A percentile compares a stretch with the other conserved stretches of the same genome.
Evolutionary conservation across 257 asterid genomes (phyloP).

Genomic region (Knoxia roxburghii): DNA sequence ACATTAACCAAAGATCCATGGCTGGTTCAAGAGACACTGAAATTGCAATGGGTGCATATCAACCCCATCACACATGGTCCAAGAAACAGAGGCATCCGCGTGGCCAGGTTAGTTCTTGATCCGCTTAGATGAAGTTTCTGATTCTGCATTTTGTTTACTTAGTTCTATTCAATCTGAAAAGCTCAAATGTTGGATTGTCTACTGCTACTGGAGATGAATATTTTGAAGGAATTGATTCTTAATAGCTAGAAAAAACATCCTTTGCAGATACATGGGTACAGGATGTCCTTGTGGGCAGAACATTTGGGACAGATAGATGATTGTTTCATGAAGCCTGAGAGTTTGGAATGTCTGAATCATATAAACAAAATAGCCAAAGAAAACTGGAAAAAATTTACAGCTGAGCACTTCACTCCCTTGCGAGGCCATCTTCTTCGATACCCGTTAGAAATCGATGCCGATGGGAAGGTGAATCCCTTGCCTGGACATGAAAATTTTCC

Average conservation of each 20-base stretch:
- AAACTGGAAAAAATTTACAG: constrained; percentile 56
- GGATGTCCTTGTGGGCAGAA: constrained; percentile 88
- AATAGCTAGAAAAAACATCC: neutral
- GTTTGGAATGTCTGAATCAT: constrained; percentile 39
- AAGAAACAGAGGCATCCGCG: constrained; percentile 44
- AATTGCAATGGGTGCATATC: constrained; percentile 89
- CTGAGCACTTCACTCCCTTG: constrained; percentile 38
- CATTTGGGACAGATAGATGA: constrained; percentile 44
- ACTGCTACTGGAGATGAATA: neutral
- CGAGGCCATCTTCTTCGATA: constrained; percentile 76
- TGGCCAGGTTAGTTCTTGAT: constrained; percentile 56
- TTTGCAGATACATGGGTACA: constrained; percentile 63
- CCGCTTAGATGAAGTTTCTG: neutral
- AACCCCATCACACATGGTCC: constrained; percentile 67
- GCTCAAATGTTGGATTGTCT: neutral
- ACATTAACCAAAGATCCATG: constrained; percentile 81
- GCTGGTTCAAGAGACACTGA: constrained; percentile 88
- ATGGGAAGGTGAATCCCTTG: constrained; percentile 54
- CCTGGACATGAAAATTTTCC: constrained; percentile 63
- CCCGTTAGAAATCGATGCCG: constrained; percentile 37
- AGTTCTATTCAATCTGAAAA: neutral
- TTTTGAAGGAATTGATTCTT: neutral
- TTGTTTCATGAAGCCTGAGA: constrained; percentile 46
- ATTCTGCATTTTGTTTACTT: neutral
- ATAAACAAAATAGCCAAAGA: constrained; percentile 58